These are phyloP conservation scores for Carnegiea gigantea DNA, from an alignment of 179 eudicot species.

Conservation along the genomic window DNA sequence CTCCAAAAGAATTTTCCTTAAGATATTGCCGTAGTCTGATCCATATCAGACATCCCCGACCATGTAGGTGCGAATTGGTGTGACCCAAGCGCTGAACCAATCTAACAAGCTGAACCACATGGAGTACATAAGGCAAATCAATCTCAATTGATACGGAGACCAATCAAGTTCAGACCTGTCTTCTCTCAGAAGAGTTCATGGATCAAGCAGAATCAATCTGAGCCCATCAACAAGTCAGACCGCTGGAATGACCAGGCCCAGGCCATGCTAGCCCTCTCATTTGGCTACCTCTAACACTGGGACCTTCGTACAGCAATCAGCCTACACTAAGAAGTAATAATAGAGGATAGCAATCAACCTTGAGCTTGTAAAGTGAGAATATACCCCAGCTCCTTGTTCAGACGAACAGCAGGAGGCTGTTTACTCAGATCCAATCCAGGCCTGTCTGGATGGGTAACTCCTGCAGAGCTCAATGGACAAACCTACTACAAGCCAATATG, in stretches of 20 bases:
- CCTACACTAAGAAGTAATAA: neutral
- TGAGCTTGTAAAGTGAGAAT: slow-evolving; percentile 86
- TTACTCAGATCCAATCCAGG: slow-evolving; percentile 94
- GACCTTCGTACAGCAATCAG: neutral
- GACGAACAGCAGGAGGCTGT: slow-evolving; percentile 97
- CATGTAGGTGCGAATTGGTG: neutral
- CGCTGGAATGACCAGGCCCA: too few relatives aligned
- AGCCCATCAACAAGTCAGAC: too few relatives aligned
- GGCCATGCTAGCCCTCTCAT: too few relatives aligned
- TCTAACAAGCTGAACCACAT: neutral
- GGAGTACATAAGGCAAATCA: neutral
- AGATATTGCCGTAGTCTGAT: neutral
- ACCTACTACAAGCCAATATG: slow-evolving; percentile 37
- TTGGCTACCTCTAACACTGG: neutral
- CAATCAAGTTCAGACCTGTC: too few relatives aligned
- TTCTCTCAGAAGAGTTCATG: too few relatives aligned
- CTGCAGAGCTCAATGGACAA: slow-evolving; percentile 94
- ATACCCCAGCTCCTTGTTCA: slow-evolving; percentile 84
- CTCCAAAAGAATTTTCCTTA: neutral
- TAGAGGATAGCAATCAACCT: slow-evolving; percentile 44
- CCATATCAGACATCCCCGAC: neutral
- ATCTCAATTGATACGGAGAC: neutral
- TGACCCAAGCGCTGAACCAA: neutral
- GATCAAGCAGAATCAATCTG: too few relatives aligned
- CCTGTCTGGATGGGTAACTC: slow-evolving; percentile 94